Base-by-base conservation (phyloP, 345 rosid species). In the Populus nigra region DNA sequence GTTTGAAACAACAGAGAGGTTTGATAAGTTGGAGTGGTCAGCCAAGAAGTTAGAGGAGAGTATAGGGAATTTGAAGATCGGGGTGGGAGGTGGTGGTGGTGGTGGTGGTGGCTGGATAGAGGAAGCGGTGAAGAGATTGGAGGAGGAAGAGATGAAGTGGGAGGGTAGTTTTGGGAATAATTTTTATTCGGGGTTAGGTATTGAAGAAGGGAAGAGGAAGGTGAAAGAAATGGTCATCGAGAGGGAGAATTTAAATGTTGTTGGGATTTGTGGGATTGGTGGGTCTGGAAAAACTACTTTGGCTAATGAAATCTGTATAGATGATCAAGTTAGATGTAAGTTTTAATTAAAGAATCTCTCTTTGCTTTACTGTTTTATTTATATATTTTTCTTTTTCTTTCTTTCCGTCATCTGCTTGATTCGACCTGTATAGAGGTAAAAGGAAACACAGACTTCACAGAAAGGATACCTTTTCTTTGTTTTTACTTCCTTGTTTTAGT, bases 231-330 rank as follows among this genome's bases (percentile, higher is more conserved):
- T 91, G 97, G n/a, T 95, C 25, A 79, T 85, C 13, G 87, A 35
- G 27, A 73, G 83, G 23, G 87, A 91, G 0, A 77, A 73, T 70
- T 69, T 77, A 23, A 77, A 74, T 36, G 70, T 92, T 71, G 65
- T 91, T 62, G 98, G 94, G 69, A 92, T 93, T 55, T 71, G 73
- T 76, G 98, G 99, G 5, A 93, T 92, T 78, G 99, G 96, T 1
- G 99, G 98, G 25, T 93, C 92, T 0, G 99, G 99, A 0, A 95
- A 95, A 72, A 93, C 99, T 7, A 93, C 99, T 73, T 82, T 95
- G 82, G 99, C 94, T 35, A 77, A 68, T 76, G 94, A 95, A 78
- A 66, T 90, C 77, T 81, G 87, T 69, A 87, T 79, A 76, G 99
- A 95, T 69, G 78, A 78, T 74, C 83, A 88, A 84, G 89, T 95